Base-by-base conservation (phyloP, 2,329 filamentous ascomycete species). In the Colletotrichum aenigma region DNA sequence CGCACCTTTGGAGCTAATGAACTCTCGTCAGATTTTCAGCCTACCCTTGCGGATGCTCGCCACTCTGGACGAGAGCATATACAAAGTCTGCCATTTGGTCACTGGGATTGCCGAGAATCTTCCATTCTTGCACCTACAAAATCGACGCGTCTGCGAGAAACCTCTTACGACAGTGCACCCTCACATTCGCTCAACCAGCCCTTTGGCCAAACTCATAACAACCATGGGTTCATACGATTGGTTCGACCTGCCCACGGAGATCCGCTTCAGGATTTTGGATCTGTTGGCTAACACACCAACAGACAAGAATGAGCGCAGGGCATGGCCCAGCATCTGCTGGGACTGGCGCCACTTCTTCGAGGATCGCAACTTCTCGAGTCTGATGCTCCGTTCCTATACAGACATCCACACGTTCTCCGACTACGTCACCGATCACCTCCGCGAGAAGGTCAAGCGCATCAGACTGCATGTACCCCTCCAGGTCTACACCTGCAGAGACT, bases 151-250 rank as follows among this genome's bases (percentile, higher is more conserved):
- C 36, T 38, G 36, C 2, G 7, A 38, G 5, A 16, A 38, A 4
- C 7, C 36, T 16, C 7, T 38, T 38, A 9, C 16, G 7, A 38
- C 36, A 43, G 1, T 18, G 0, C n/a, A n/a, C n/a, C n/a, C n/a
- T n/a, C 18, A 0, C 18, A 48, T 48, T 48, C 18, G 0, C 38
- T 48, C 38, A 48, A 21, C 5, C 18, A 48, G 38, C 38, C 5
- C 38, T 43, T n/a, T 1, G 2, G 6, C 1, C 38, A 48, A 48
- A 48, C 3, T n/a, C 0, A 48, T 0, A n/a, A 21, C 38, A n/a
- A 21, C 9, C 9, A 48, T 48, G 38, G 9, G 38, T n/a, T 0
- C 18, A 48, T 48, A 12, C 38, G 6, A 48, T 0, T 48, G 38
- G 18, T 48, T 48, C 38, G 38, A 48, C 2, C 18, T 48, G 38